A percentile compares a stretch with the other conserved stretches of the same genome.
Evolutionary conservation across 2,329 filamentous ascomycete species (phyloP).

Genomic region (Xylariomycetidae sp.): DNA sequence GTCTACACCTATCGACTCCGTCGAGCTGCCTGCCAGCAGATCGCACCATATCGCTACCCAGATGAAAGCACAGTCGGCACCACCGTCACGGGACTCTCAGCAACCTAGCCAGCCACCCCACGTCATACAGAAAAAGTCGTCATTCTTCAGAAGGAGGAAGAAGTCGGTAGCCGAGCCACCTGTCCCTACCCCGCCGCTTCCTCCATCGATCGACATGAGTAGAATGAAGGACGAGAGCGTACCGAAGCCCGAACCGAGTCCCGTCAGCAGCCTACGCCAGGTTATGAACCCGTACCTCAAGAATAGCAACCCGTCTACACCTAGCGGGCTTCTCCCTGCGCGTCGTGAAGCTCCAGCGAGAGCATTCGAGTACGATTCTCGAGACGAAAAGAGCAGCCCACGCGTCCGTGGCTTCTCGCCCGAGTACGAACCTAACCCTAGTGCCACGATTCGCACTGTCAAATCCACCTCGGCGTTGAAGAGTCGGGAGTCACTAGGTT

Average conservation of each 20-base stretch:
- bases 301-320: slow-evolving; percentile 11
- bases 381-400: slow-evolving; percentile 26
- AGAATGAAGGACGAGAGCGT: slow-evolving; percentile 21
- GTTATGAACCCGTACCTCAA: slow-evolving; percentile 81
- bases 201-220: slow-evolving; percentile 17
- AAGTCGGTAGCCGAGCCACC: slow-evolving; percentile 78
- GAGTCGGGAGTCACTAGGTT: slow-evolving; percentile 15
- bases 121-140: slow-evolving; percentile 82
- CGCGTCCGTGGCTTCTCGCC: slow-evolving; percentile 63
- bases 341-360: slow-evolving; percentile 19
- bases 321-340: slow-evolving; percentile 12
- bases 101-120: slow-evolving; percentile 34
- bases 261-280: slow-evolving; percentile 75
- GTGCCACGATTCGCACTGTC: slow-evolving; percentile 66
- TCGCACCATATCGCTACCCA: slow-evolving; percentile 40
- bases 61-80: slow-evolving; percentile 40
- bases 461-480: slow-evolving; percentile 38
- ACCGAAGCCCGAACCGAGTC: slow-evolving; percentile 46
- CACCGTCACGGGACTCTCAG: slow-evolving; percentile 49
- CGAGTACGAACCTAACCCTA: slow-evolving; percentile 68
- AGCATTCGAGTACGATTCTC: slow-evolving; percentile 16
- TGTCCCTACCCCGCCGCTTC: slow-evolving; percentile 43
- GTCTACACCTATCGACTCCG: slow-evolving; percentile 32
- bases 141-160: slow-evolving; percentile 91
- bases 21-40: slow-evolving; percentile 35